Conservation (phyloP, 2,329 filamentous ascomycete species). For the Cytospora schulzeri region DNA sequence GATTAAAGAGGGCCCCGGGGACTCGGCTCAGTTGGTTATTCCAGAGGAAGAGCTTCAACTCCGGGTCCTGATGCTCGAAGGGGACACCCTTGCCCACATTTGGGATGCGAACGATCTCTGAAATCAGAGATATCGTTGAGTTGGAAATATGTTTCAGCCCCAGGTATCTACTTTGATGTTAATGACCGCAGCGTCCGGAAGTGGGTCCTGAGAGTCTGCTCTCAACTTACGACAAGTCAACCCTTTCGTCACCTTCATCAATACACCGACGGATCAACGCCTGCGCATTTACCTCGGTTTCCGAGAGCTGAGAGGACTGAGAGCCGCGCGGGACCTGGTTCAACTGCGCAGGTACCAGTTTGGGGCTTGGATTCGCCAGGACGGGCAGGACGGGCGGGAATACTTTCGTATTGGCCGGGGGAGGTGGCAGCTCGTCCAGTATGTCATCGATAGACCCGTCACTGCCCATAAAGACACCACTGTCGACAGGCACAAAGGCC, state of each 20-base stretch:
- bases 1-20: constrained; percentile 62
- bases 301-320: constrained; percentile 3
- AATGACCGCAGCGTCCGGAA: not conserved
- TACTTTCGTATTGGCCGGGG: constrained; percentile 2
- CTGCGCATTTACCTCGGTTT: constrained; percentile 44
- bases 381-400: not conserved
- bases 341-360: not conserved
- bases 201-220: not conserved
- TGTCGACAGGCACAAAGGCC: constrained; percentile 64
- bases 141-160: constrained; percentile 57
- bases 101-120: constrained; percentile 56
- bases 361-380: not conserved
- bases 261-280: constrained; percentile 54
- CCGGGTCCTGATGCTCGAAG: constrained; percentile 60
- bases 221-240: constrained; percentile 61
- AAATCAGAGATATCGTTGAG: constrained; percentile 58
- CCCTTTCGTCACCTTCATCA: constrained; percentile 58
- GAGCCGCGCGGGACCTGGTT: constrained; percentile 7
- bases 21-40: constrained; percentile 59
- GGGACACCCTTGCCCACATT: constrained; percentile 57
- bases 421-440: constrained; percentile 39
- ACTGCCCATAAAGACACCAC: constrained; percentile 66
- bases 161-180: constrained; percentile 39
- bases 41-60: constrained; percentile 63
- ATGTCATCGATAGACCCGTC: constrained; percentile 54